Evolutionary conservation across 352 stramenopile species (phyloP).

Genomic region (Aphanomyces euteiches): DNA sequence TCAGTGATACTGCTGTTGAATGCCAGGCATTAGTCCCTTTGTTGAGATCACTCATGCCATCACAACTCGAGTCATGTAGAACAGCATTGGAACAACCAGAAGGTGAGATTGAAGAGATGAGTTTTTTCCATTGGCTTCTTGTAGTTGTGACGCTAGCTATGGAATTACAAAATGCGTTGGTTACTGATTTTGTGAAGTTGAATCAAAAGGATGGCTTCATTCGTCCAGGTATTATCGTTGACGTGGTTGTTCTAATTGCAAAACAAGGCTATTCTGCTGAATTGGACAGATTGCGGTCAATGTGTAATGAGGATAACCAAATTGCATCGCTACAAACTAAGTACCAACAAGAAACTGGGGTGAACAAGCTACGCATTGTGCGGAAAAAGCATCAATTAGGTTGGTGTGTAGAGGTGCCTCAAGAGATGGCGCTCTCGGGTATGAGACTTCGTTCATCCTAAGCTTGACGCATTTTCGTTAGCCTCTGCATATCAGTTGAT

Average conservation of each 20-base stretch:
- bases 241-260: too few relatives aligned
- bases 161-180: conserved; percentile 55
- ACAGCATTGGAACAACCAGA: conserved; percentile 10
- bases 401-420: conserved; percentile 28
- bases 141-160: conserved; percentile 29
- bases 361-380: conserved; percentile 18
- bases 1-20: conserved; percentile 23
- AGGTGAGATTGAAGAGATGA: background rate
- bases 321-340: conserved; percentile 52
- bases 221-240: conserved; percentile 12
- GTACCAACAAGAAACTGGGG: conserved; percentile 38
- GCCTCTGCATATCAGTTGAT: conserved; percentile 36
- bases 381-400: conserved; percentile 27
- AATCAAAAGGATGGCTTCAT: conserved; percentile 64
- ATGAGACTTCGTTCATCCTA: background rate
- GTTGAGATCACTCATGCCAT: conserved; percentile 21
- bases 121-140: conserved; percentile 29
- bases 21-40: conserved; percentile 25
- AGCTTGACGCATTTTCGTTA: background rate
- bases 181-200: conserved; percentile 56
- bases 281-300: conserved; percentile 56
- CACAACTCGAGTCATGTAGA: background rate
- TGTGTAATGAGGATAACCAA: conserved; percentile 42
- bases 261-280: conserved; percentile 47
- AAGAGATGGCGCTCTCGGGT: conserved; percentile 12